A percentile compares a stretch with the other conserved stretches of the same genome.
phyloP scores from a whole-genome alignment of 306 rosid genomes.

The Cicer judaicum region DNA sequence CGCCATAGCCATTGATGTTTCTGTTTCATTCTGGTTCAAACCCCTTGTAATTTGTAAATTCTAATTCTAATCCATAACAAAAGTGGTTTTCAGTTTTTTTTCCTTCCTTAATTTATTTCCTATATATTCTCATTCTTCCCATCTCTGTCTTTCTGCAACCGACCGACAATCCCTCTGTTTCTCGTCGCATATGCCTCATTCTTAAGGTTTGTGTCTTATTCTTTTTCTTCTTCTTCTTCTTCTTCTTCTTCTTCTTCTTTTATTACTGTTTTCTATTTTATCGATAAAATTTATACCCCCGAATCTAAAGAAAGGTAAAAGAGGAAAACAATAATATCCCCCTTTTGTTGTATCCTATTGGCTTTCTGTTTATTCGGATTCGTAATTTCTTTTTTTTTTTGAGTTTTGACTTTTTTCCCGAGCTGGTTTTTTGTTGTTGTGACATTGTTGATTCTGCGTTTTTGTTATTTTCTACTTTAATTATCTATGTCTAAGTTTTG shows the following conservation, averaged over 20 bases:
- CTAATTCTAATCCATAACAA: background rate
- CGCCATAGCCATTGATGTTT: background rate
- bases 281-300: constrained; percentile 23
- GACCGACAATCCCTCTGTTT: constrained; percentile 43
- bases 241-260: background rate
- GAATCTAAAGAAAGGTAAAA: constrained; percentile 19
- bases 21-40: constrained; percentile 52
- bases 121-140: constrained; percentile 30
- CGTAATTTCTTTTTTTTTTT: background rate
- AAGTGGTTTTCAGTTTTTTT: constrained; percentile 33
- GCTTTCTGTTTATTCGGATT: constrained; percentile 37
- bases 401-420: background rate
- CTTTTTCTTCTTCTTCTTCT: too few species aligned
- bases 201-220: constrained; percentile 58
- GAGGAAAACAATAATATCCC: background rate
- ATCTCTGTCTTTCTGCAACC: constrained; percentile 39
- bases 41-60: too few species aligned
- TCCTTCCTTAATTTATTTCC: background rate
- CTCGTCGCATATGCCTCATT: constrained; percentile 44
- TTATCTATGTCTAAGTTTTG: constrained; percentile 30
- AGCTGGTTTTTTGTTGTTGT: background rate
- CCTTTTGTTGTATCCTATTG: background rate
- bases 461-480: constrained; percentile 9
- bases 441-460: constrained; percentile 32
- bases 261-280: background rate